Conservation (phyloP, 2,329 filamentous ascomycete genomes). For the Pseudogymnoascus sp. region DNA sequence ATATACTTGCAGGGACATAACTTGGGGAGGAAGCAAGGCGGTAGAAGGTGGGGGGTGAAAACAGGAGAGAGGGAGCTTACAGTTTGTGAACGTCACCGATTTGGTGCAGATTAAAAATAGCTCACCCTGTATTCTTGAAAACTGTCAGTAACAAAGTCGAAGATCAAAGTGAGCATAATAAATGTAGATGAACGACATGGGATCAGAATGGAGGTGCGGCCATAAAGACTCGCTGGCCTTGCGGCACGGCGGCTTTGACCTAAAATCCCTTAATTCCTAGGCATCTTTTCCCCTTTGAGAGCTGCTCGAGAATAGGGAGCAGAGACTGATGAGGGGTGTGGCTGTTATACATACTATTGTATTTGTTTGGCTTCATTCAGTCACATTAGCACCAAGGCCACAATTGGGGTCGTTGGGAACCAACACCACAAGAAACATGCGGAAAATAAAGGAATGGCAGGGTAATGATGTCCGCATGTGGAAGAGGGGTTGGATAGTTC, state of each 20-base stretch:
- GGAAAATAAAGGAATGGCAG: background rate
- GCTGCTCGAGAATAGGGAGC: background rate
- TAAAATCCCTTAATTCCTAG: slow-evolving; percentile 9
- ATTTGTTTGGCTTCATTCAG: background rate
- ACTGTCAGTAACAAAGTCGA: background rate
- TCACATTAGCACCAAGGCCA: background rate
- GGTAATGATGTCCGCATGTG: background rate
- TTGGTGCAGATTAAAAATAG: background rate
- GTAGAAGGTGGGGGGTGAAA: background rate
- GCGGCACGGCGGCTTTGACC: background rate
- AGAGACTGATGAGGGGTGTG: background rate
- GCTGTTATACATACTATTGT: background rate
- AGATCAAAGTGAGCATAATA: background rate
- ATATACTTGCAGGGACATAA: background rate
- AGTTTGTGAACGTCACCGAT: background rate
- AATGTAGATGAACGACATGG: background rate
- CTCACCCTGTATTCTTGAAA: background rate
- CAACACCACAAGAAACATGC: background rate
- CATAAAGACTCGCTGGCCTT: background rate
- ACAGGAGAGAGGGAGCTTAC: background rate
- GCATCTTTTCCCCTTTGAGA: slow-evolving; percentile 1
- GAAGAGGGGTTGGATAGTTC: background rate
- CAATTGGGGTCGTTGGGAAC: background rate
- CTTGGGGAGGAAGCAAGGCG: background rate
- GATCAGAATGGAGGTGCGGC: slow-evolving; percentile 7